These are phyloP conservation scores for Pezicula neosporulosa DNA, from an alignment of 2,329 filamentous ascomycete species.

Conservation along the genomic window DNA sequence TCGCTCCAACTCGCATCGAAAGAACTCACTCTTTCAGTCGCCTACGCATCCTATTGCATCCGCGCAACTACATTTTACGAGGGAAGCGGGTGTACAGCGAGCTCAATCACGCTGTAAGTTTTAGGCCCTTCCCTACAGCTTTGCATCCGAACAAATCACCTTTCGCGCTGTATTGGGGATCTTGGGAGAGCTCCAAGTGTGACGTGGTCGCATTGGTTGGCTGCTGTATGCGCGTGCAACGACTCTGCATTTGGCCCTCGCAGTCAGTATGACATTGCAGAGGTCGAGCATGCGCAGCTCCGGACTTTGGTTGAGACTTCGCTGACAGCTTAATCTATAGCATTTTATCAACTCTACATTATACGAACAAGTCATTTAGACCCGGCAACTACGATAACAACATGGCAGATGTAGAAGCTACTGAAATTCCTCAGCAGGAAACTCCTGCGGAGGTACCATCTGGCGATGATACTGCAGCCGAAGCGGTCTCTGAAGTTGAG, in stretches of 20 bases:
- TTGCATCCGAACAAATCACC: not conserved
- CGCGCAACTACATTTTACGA: conserved; percentile 2
- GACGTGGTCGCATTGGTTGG: conserved; percentile 21
- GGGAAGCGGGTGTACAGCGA: conserved; percentile 11
- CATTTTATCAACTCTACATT: conserved; percentile 4
- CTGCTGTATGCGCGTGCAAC: not conserved
- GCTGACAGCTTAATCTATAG: conserved; percentile 9
- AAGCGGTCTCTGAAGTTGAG: conserved; percentile 21
- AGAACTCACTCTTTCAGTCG: conserved; percentile 4
- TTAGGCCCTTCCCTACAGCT: not conserved
- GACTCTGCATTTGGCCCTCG: not conserved
- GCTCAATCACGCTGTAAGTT: conserved; percentile 11
- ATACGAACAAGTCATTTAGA: conserved; percentile 1
- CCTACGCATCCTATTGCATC: conserved; percentile 5
- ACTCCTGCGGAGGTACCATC: conserved; percentile 12
- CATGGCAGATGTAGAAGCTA: conserved; percentile 26
- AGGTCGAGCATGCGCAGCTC: conserved; percentile 2
- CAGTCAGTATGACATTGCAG: conserved; percentile 4
- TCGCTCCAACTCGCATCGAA: too few relatives aligned
- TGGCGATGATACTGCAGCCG: conserved; percentile 22
- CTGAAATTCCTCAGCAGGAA: conserved; percentile 16
- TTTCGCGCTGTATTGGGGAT: not conserved
- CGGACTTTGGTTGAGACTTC: conserved; percentile 5
- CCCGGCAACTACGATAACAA: conserved; percentile 4
- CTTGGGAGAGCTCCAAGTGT: conserved; percentile 6